Evolutionary conservation across 2,329 filamentous ascomycete species (phyloP).

Genomic region (Aspergillus proliferans): DNA sequence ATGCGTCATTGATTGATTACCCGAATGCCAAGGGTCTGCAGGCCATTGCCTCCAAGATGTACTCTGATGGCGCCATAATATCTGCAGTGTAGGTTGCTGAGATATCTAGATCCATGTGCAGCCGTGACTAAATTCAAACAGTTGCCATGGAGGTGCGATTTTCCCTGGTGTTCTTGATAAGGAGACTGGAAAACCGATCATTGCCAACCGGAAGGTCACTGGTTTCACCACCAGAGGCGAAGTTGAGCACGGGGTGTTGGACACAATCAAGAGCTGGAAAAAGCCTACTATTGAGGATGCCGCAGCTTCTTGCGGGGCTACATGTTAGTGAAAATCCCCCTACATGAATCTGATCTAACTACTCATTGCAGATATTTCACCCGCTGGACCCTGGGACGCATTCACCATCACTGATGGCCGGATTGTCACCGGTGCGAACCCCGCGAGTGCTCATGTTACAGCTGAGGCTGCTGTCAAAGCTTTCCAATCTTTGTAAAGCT

Average conservation of each 20-base stretch:
- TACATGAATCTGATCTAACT: no score
- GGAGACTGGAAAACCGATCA: conserved; percentile 26
- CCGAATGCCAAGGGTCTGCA: no score
- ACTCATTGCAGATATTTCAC: no score
- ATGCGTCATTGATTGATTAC: no score
- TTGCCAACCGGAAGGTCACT: conserved; percentile 30
- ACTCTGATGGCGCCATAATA: no score
- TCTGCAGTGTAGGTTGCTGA: no score
- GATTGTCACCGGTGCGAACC: conserved; percentile 33
- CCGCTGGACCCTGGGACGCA: no score
- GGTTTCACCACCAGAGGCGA: conserved; percentile 35
- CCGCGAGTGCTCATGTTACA: conserved; percentile 28
- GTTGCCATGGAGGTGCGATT: conserved; percentile 36
- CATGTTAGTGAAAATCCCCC: conserved; percentile 27
- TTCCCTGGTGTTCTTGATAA: conserved; percentile 30
- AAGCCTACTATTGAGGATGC: conserved; percentile 25
- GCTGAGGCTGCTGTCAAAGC: conserved; percentile 25
- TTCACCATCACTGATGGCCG: conserved; percentile 28
- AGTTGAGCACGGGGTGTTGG: conserved; percentile 28
- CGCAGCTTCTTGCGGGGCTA: conserved; percentile 24
- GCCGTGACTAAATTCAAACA: no score
- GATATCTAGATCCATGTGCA: no score
- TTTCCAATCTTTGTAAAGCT: conserved; percentile 16
- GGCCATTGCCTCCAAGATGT: no score
- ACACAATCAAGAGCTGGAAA: conserved; percentile 28